These are phyloP conservation scores for Aspergillus baeticus DNA, from an alignment of 495 filamentous ascomycete species.

Conservation along the genomic window DNA sequence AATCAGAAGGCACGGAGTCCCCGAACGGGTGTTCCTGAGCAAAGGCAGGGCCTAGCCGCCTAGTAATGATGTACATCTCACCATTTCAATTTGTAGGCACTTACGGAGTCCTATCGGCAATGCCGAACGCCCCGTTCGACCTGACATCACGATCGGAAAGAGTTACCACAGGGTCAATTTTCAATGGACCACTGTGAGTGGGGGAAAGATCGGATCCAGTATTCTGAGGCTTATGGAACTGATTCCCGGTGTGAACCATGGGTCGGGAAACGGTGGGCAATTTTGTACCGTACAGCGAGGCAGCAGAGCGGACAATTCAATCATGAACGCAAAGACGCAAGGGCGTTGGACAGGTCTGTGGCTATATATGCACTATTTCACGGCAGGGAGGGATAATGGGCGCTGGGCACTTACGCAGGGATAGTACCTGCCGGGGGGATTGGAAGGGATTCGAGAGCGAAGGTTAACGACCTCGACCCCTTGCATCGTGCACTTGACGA, in stretches of 20 bases:
- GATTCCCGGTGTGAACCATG: constrained; percentile 20
- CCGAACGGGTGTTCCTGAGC: too few species aligned
- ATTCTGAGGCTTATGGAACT: constrained; percentile 4
- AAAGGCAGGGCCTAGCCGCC: too few species aligned
- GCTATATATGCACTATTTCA: not conserved
- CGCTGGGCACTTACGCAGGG: not conserved
- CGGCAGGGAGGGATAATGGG: not conserved
- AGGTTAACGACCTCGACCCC: not conserved
- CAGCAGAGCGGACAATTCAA: not conserved
- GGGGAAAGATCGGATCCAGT: not conserved
- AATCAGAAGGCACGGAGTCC: not conserved
- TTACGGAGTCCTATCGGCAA: not conserved
- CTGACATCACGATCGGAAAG: constrained; percentile 8
- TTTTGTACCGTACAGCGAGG: too few species aligned
- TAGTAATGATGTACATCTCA: too few species aligned
- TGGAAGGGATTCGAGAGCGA: not conserved
- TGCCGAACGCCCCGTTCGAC: not conserved
- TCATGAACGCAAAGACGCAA: constrained; percentile 3
- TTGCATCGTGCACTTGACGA: not conserved
- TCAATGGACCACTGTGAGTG: not conserved
- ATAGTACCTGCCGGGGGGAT: not conserved
- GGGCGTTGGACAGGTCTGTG: constrained; percentile 1
- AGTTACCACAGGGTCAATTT: not conserved
- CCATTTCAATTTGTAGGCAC: too few species aligned
- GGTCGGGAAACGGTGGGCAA: constrained; percentile 1